phyloP scores from a whole-genome alignment of 2,329 filamentous ascomycete species.

The Botrytis pseudocinerea region DNA sequence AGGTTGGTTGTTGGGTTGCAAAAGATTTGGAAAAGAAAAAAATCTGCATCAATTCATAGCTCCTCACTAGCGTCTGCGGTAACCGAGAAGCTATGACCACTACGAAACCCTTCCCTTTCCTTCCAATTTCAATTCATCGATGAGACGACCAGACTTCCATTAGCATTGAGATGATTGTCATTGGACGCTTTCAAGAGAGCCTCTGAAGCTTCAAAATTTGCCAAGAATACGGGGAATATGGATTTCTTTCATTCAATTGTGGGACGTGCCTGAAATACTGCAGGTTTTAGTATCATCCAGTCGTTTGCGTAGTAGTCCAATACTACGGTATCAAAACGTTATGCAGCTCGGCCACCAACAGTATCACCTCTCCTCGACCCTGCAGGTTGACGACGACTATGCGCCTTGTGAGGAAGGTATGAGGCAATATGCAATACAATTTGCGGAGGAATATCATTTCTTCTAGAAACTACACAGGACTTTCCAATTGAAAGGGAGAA shows the following conservation, averaged over 20 bases:
- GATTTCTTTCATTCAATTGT: background rate
- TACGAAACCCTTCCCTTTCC: background rate
- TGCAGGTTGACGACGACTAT: constrained; percentile 1
- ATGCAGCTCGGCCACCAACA: background rate
- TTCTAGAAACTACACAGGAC: background rate
- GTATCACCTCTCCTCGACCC: background rate
- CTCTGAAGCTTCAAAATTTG: background rate
- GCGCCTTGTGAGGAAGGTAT: background rate
- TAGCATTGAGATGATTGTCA: background rate
- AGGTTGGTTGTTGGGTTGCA: background rate
- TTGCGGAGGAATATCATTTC: background rate
- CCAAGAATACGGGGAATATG: background rate
- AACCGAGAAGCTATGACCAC: constrained; percentile 16
- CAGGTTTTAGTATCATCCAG: background rate
- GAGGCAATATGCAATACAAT: background rate
- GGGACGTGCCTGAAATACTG: background rate
- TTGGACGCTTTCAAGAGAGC: background rate
- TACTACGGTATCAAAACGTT: background rate
- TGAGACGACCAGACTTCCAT: background rate
- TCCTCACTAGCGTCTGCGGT: constrained; percentile 12
- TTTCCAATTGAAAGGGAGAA: constrained; percentile 17
- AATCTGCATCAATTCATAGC: constrained; percentile 1
- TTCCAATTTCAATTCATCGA: background rate
- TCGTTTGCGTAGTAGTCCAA: background rate
- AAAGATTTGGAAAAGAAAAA: background rate